A percentile compares a stretch with the other conserved stretches of the same genome.
These are phyloP conservation scores for Lumnitzera littorea DNA, from an alignment of 345 rosid genomes.

Conservation along the genomic window DNA sequence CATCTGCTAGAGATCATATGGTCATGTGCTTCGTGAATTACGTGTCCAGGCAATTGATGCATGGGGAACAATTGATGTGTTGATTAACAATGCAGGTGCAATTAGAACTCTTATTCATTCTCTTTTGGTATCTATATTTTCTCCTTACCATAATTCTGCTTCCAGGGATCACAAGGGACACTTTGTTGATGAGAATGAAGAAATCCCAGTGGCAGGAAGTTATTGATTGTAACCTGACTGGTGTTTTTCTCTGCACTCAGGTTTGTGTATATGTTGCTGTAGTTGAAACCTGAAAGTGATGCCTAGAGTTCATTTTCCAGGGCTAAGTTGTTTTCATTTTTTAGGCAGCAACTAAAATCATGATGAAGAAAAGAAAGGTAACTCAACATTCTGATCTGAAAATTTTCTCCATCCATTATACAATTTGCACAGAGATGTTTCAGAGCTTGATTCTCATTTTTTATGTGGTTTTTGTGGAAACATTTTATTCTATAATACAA, in stretches of 20 bases:
- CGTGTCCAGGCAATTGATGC: conserved; percentile 72
- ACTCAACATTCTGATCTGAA: background rate
- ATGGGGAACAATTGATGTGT: conserved; percentile 94
- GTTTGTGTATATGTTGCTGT: conserved; percentile 24
- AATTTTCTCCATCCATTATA: background rate
- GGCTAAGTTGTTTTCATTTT: conserved; percentile 16
- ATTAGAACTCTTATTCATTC: background rate
- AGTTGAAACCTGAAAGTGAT: conserved; percentile 7
- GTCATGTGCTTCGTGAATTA: conserved; percentile 8
- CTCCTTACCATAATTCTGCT: conserved; percentile 15
- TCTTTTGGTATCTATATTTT: conserved; percentile 6
- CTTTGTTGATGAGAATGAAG: conserved; percentile 92
- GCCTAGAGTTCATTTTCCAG: conserved; percentile 11
- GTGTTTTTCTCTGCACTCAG: conserved; percentile 95
- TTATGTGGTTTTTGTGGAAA: too few relatives aligned
- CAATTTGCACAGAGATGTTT: background rate
- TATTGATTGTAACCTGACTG: conserved; percentile 88
- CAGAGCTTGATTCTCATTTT: background rate
- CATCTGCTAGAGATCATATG: background rate
- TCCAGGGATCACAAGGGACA: conserved; percentile 84
- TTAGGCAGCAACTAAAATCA: conserved; percentile 93
- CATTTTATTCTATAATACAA: background rate
- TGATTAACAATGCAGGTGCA: conserved; percentile 94
- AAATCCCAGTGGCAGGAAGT: conserved; percentile 91
- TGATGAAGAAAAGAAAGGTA: conserved; percentile 94